Percentiles rank a stretch among this genome's conserved stretches.
phyloP scores from a whole-genome alignment of 768 basidiomycete species.

The Mycena alexandri region DNA sequence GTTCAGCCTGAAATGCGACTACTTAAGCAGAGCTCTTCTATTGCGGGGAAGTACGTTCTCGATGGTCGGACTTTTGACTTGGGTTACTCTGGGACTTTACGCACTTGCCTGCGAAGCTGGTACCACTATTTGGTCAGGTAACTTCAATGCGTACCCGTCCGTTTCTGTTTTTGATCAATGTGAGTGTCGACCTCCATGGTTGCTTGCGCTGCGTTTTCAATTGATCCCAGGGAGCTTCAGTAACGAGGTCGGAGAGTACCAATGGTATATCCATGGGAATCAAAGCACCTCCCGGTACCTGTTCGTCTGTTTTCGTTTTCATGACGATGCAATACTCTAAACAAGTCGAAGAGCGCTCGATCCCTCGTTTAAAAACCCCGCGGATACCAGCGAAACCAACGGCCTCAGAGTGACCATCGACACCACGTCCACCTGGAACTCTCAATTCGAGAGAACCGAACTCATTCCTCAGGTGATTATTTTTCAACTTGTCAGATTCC shows the following conservation, averaged over 20 bases:
- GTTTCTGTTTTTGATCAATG: slow-evolving; percentile 67
- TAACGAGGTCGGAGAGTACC: slow-evolving; percentile 60
- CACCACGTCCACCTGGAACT: slow-evolving; percentile 67
- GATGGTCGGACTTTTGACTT: slow-evolving; percentile 47
- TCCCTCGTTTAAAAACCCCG: slow-evolving; percentile 70
- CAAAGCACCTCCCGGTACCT: slow-evolving; percentile 66
- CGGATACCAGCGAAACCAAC: slow-evolving; percentile 60
- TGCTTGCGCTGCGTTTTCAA: no score
- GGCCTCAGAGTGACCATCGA: slow-evolving; percentile 70
- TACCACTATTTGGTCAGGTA: slow-evolving; percentile 67
- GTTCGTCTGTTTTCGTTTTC: background rate
- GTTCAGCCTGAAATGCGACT: slow-evolving; percentile 40
- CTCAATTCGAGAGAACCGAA: slow-evolving; percentile 54
- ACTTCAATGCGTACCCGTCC: slow-evolving; percentile 61
- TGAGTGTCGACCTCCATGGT: slow-evolving; percentile 39
- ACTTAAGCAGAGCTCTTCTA: slow-evolving; percentile 11
- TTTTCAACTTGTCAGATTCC: slow-evolving; percentile 39
- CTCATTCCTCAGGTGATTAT: slow-evolving; percentile 50
- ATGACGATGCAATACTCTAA: no score
- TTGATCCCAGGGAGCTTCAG: slow-evolving; percentile 17
- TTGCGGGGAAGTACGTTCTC: slow-evolving; percentile 6
- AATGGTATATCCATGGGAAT: slow-evolving; percentile 74
- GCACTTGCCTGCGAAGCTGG: slow-evolving; percentile 57
- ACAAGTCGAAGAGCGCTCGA: slow-evolving; percentile 47
- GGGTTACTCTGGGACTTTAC: slow-evolving; percentile 50